Conservation (phyloP, 2,329 filamentous ascomycete species). For the Alternaria novae-zelandiae region DNA sequence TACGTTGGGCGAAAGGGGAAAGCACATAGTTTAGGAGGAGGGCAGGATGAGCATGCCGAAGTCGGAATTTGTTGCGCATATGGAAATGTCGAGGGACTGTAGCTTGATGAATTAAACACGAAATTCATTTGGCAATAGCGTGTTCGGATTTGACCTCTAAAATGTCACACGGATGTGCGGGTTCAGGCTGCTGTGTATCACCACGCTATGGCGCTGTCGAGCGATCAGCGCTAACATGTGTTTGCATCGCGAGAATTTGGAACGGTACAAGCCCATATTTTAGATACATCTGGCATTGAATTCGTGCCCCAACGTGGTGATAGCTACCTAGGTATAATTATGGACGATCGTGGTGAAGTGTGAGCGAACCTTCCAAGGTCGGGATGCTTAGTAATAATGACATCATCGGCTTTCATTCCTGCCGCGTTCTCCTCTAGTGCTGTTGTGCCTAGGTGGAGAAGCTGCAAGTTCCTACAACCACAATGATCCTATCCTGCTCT, state of each 20-base stretch:
- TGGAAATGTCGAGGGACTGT: neutral
- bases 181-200: neutral
- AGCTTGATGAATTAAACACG: neutral
- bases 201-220: neutral
- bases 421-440: neutral
- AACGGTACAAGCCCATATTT: no score
- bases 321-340: neutral
- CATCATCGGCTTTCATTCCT: neutral
- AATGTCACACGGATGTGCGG: neutral
- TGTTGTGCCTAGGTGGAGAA: no score
- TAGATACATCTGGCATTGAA: no score
- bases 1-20: no score
- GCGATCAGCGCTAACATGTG: neutral
- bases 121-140: neutral
- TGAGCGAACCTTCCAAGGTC: neutral
- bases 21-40: neutral
- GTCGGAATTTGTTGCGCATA: neutral
- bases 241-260: neutral
- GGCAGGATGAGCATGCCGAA: neutral
- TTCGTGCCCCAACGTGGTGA: no score
- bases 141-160: neutral
- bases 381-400: neutral
- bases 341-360: neutral
- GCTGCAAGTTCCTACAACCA: neutral
- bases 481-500: no score